These are phyloP conservation scores for Fusarium setosum DNA, from an alignment of 2,329 filamentous ascomycete genomes.

Conservation along the genomic window DNA sequence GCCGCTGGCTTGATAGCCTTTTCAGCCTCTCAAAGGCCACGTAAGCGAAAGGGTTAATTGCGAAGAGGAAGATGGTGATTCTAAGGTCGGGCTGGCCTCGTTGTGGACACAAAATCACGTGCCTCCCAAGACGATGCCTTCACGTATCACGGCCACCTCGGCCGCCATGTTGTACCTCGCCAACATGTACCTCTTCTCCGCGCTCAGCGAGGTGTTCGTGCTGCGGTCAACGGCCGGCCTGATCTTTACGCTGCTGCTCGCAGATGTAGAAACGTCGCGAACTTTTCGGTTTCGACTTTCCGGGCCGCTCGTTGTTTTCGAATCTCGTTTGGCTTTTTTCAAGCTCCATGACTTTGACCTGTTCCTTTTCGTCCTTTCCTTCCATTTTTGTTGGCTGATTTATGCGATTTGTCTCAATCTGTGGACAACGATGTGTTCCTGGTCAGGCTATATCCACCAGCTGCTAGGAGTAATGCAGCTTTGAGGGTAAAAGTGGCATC, in stretches of 20 bases:
- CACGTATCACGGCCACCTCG: no score
- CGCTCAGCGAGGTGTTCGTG: slow-evolving; percentile 81
- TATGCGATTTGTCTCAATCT: background rate
- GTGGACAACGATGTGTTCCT: background rate
- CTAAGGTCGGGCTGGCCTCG: no score
- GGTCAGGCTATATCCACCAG: background rate
- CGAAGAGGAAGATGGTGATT: no score
- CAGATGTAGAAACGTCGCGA: slow-evolving; percentile 82
- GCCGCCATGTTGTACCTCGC: slow-evolving; percentile 80
- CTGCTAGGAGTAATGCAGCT: background rate
- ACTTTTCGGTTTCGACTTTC: no score
- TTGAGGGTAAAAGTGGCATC: background rate
- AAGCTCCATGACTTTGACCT: background rate
- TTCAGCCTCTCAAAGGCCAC: no score
- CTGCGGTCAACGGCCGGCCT: slow-evolving; percentile 76
- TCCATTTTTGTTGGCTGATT: background rate
- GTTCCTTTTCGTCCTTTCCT: background rate
- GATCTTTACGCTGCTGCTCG: slow-evolving; percentile 74
- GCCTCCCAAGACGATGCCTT: no score
- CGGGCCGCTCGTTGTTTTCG: no score
- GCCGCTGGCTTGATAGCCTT: slow-evolving; percentile 66
- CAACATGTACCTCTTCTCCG: slow-evolving; percentile 82
- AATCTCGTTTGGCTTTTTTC: slow-evolving; percentile 27
- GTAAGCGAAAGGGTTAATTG: no score
- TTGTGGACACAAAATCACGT: no score